Conservation (phyloP, 2,329 filamentous ascomycete genomes). For the Fonsecaea nubica region DNA sequence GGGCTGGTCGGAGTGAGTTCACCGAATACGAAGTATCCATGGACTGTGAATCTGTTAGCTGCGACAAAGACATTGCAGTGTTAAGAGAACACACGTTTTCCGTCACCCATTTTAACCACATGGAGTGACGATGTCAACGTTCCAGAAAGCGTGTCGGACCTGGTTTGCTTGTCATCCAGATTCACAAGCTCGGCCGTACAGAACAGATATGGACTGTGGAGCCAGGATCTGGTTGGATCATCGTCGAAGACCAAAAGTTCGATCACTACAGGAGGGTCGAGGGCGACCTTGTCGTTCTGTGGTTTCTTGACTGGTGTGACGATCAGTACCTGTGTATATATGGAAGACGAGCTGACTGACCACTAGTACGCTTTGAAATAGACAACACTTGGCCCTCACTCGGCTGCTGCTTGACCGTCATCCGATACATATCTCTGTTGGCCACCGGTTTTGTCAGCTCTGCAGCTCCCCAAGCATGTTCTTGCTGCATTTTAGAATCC, state of each 20-base stretch:
- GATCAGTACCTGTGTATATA: neutral
- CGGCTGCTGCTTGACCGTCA: conserved; percentile 21
- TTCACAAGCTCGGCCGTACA: conserved; percentile 18
- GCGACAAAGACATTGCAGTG: neutral
- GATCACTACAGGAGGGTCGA: conserved; percentile 24
- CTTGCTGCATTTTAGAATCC: conserved; percentile 17
- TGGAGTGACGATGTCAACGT: conserved; percentile 25
- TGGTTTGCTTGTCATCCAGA: conserved; percentile 20
- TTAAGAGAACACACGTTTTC: conserved; percentile 8
- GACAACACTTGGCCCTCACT: conserved; percentile 7
- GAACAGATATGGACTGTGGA: conserved; percentile 23
- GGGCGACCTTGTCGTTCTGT: conserved; percentile 17
- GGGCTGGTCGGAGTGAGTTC: conserved; percentile 80
- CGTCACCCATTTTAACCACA: conserved; percentile 20
- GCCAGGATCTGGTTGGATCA: conserved; percentile 15
- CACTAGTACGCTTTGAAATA: conserved; percentile 9
- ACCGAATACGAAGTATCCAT: conserved; percentile 88
- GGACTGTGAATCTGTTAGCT: conserved; percentile 58
- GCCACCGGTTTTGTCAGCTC: conserved; percentile 18
- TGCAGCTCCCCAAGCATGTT: conserved; percentile 6
- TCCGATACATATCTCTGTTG: conserved; percentile 17
- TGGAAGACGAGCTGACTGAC: neutral
- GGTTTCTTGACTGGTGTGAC: neutral
- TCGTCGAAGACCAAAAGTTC: conserved; percentile 17
- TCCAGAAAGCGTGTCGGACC: conserved; percentile 48